Evolutionary conservation across 441 rosid species (phyloP).

Genomic region (Mallotus japonicus): DNA sequence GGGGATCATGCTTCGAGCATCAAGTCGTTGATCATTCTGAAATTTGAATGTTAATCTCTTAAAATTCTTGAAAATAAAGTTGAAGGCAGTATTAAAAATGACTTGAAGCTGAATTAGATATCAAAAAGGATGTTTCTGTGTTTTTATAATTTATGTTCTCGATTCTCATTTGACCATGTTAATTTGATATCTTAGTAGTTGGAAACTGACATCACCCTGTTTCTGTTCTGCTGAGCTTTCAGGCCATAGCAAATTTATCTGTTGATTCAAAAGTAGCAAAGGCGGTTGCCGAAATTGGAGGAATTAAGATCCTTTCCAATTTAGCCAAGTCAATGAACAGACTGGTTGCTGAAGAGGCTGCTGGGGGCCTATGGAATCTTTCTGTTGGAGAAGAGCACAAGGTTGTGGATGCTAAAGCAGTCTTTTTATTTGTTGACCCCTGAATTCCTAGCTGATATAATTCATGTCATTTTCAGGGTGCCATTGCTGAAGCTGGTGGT

Average conservation of each 20-base stretch:
- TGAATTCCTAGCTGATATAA: constrained; percentile 2
- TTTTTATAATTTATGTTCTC: constrained; percentile 4
- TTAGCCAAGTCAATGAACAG: constrained; percentile 91
- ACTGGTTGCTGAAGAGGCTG: constrained; percentile 97
- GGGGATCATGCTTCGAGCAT: constrained; percentile 22
- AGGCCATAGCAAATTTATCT: constrained; percentile 82
- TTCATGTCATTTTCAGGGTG: constrained; percentile 47
- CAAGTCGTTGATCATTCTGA: constrained; percentile 10
- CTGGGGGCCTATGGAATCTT: constrained; percentile 99
- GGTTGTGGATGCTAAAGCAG: constrained; percentile 37
- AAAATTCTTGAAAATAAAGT: not conserved
- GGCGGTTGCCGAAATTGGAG: constrained; percentile 94
- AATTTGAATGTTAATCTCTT: not conserved
- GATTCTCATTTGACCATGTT: constrained; percentile 1
- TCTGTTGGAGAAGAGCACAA: constrained; percentile 99
- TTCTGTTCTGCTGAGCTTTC: constrained; percentile 16
- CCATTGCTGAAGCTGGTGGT: constrained; percentile 94
- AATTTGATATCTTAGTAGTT: constrained; percentile 14
- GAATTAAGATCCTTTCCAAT: constrained; percentile 65
- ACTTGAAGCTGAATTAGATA: not conserved
- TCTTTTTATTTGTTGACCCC: constrained; percentile 8
- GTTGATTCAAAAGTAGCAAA: constrained; percentile 91
- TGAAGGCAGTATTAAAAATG: not conserved
- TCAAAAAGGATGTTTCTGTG: not conserved
- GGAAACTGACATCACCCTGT: not conserved